phyloP scores from a whole-genome alignment of 2,329 filamentous ascomycete genomes.

The Diaporthe amygdali region DNA sequence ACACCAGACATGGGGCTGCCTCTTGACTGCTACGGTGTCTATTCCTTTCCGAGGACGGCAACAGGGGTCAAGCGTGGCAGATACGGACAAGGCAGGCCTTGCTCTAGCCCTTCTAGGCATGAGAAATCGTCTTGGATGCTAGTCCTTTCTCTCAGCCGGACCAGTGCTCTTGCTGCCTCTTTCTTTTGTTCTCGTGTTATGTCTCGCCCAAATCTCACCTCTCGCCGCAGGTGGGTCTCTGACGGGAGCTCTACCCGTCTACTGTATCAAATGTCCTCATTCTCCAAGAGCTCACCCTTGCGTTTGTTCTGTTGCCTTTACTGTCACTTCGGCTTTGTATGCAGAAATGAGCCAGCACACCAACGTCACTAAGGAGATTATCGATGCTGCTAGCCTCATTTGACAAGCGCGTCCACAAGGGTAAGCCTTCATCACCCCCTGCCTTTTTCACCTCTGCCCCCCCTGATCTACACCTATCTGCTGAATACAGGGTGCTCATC shows the following conservation, averaged over 20 bases:
- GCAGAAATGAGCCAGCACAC: neutral
- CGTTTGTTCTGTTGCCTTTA: neutral
- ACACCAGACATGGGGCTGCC: conserved; percentile 18
- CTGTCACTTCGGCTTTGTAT: neutral
- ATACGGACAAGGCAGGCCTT: neutral
- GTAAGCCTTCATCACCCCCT: neutral
- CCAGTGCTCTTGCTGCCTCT: neutral
- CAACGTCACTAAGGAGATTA: conserved; percentile 10
- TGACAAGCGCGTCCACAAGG: neutral
- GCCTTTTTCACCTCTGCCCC: neutral
- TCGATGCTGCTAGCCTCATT: conserved; percentile 6
- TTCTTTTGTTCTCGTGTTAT: conserved; percentile 3
- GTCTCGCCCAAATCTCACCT: conserved; percentile 6
- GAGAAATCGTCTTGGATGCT: neutral
- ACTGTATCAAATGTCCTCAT: neutral
- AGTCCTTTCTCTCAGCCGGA: neutral
- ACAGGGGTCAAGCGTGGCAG: conserved; percentile 12
- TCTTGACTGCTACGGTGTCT: conserved; percentile 7
- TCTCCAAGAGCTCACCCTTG: neutral
- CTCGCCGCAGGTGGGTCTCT: neutral
- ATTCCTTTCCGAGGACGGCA: conserved; percentile 11
- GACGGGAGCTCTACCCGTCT: neutral
- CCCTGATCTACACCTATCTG: neutral
- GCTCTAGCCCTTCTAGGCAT: conserved; percentile 15
- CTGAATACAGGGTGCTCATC: conserved; percentile 11